Conservation (phyloP, 140 eudicot species). For the Cichorium intybus region DNA sequence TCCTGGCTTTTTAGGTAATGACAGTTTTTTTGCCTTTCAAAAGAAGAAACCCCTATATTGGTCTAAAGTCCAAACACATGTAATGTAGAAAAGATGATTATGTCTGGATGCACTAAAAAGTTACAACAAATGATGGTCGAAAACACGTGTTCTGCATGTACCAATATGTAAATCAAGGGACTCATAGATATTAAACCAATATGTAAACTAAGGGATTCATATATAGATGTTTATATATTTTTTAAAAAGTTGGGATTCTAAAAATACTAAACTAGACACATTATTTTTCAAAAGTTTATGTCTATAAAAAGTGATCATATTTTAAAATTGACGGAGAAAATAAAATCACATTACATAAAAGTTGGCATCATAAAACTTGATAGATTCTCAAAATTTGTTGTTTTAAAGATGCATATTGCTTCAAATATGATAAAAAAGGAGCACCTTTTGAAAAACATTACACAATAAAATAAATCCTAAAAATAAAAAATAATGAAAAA, state of each 20-base stretch:
- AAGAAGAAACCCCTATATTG: too few species aligned
- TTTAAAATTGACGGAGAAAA: not conserved
- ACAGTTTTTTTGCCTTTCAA: too few species aligned
- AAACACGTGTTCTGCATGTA: not conserved
- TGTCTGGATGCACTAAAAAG: not conserved
- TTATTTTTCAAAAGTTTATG: not conserved
- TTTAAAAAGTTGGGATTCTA: not conserved
- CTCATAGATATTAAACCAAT: not conserved
- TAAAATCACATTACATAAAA: not conserved
- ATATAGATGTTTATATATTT: too few species aligned
- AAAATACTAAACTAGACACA: not conserved
- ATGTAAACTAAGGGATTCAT: not conserved
- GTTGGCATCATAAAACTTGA: not conserved
- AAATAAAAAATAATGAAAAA: too few species aligned
- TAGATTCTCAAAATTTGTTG: not conserved
- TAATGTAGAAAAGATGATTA: not conserved
- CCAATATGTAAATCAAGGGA: not conserved
- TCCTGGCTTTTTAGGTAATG: not conserved
- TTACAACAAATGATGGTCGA: not conserved
- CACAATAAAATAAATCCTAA: too few species aligned
- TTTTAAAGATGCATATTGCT: not conserved
- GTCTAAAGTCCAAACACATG: not conserved
- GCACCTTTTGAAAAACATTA: too few species aligned
- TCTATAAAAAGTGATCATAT: not conserved
- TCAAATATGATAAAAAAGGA: not conserved